Evolutionary conservation across 1,284 basidiomycete genomes (phyloP).

Genomic region (Apiotrichum sp.): DNA sequence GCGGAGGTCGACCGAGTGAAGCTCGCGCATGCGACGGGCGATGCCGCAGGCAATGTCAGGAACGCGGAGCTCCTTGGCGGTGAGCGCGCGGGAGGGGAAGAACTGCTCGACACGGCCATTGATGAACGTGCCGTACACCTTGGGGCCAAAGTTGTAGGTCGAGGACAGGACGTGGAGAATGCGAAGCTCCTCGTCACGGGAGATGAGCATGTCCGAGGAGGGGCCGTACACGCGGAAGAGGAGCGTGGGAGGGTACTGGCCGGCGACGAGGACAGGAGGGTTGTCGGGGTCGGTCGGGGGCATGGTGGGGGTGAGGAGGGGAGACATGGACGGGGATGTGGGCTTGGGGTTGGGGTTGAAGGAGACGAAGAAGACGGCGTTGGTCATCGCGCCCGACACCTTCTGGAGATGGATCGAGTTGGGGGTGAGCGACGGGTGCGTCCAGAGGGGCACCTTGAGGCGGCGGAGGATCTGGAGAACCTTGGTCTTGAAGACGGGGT

Average conservation of each 20-base stretch:
- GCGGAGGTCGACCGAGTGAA: slow-evolving; percentile 79
- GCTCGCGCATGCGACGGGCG: slow-evolving; percentile 82
- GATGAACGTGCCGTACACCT: slow-evolving; percentile 83
- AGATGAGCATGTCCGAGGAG: slow-evolving; percentile 76
- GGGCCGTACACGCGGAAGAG: slow-evolving; percentile 84
- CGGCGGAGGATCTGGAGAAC: slow-evolving; percentile 35
- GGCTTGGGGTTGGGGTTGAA: slow-evolving; percentile 45
- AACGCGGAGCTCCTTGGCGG: slow-evolving; percentile 67
- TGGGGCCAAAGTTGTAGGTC: slow-evolving; percentile 81
- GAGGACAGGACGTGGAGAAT: slow-evolving; percentile 81
- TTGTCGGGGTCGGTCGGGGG: slow-evolving; percentile 35
- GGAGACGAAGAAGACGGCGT: slow-evolving; percentile 87
- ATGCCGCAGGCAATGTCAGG: slow-evolving; percentile 72
- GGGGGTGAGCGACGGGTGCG: slow-evolving; percentile 41
- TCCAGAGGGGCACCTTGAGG: slow-evolving; percentile 43
- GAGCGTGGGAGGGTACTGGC: slow-evolving; percentile 56
- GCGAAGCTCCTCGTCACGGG: slow-evolving; percentile 73
- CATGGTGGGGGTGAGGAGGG: slow-evolving; percentile 44
- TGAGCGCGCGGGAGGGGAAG: slow-evolving; percentile 77
- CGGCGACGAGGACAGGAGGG: slow-evolving; percentile 25
- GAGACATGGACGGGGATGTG: slow-evolving; percentile 41
- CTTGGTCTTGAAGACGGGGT: slow-evolving; percentile 46
- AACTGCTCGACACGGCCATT: slow-evolving; percentile 92
- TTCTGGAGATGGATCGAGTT: slow-evolving; percentile 62
- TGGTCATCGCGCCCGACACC: slow-evolving; percentile 86